These are phyloP conservation scores for Lavandula angustifolia DNA, from an alignment of 257 asterid genomes.

Conservation along the genomic window DNA sequence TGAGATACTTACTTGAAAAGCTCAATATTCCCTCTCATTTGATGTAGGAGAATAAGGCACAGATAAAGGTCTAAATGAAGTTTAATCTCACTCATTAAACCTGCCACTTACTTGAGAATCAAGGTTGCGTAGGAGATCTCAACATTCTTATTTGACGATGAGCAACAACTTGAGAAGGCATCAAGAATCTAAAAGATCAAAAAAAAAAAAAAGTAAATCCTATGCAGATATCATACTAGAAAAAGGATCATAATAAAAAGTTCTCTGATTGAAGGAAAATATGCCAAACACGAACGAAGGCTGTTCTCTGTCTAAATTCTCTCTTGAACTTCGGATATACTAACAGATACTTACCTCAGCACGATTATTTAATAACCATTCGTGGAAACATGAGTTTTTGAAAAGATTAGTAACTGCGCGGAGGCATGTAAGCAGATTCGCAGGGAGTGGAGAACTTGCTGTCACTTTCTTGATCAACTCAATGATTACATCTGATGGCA, in stretches of 20 bases:
- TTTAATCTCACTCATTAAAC: not conserved
- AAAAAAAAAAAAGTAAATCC: conserved; percentile 25
- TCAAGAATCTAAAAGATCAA: conserved; percentile 76
- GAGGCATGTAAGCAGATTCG: conserved; percentile 81
- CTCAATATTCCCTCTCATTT: not conserved
- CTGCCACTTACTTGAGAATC: conserved; percentile 80
- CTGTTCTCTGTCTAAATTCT: conserved; percentile 12
- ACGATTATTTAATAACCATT: conserved; percentile 70
- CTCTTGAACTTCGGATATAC: conserved; percentile 8
- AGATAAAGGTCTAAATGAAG: not conserved
- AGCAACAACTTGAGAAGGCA: conserved; percentile 73
- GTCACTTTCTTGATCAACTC: conserved; percentile 85
- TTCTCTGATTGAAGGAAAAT: conserved; percentile 2
- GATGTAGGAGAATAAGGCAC: conserved; percentile 23
- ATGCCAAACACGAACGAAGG: conserved; percentile 16
- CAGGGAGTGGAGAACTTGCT: conserved; percentile 69
- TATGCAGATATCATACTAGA: conserved; percentile 6
- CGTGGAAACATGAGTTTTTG: conserved; percentile 54
- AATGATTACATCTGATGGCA: conserved; percentile 57
- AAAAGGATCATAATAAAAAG: conserved; percentile 2
- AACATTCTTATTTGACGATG: conserved; percentile 83
- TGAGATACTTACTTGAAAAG: not conserved
- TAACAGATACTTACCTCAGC: conserved; percentile 63
- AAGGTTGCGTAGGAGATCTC: conserved; percentile 87
- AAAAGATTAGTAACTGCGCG: conserved; percentile 89